Percentiles rank a stretch among this genome's conserved stretches.
phyloP scores from a whole-genome alignment of 345 rosid genomes.

The Punica granatum region DNA sequence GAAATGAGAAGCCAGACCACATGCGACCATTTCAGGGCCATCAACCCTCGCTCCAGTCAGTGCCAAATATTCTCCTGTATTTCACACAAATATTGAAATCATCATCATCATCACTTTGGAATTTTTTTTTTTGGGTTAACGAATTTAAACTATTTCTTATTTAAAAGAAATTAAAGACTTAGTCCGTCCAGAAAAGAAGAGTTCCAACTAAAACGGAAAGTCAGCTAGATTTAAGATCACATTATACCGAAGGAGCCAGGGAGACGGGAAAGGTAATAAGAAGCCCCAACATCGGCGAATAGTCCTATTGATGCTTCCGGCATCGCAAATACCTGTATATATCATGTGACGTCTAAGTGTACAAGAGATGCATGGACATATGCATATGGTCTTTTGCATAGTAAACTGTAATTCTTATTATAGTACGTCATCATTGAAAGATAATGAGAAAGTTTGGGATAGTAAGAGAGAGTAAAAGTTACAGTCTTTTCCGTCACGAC shows the following conservation, averaged over 20 bases:
- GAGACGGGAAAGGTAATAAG: slow-evolving; percentile 18
- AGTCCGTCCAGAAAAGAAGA: no score
- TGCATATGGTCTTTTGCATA: not conserved
- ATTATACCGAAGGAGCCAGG: slow-evolving; percentile 17
- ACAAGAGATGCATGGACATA: not conserved
- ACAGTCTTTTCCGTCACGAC: slow-evolving; percentile 30
- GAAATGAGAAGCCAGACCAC: slow-evolving; percentile 19
- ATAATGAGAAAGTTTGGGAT: not conserved
- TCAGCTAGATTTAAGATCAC: no score
- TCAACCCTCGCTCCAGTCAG: slow-evolving; percentile 9
- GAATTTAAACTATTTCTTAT: no score
- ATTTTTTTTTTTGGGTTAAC: no score
- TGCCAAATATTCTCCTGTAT: slow-evolving; percentile 13
- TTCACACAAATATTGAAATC: no score
- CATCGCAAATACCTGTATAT: slow-evolving; percentile 17
- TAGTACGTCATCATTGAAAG: not conserved
- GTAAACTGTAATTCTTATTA: not conserved
- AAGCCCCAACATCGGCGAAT: slow-evolving; percentile 16
- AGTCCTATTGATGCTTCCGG: slow-evolving; percentile 19
- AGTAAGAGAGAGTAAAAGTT: no score
- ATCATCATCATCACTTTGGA: no score
- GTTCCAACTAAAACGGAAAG: no score
- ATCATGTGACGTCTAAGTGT: not conserved
- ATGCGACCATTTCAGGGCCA: slow-evolving; percentile 18
- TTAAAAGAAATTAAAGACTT: no score